Evolutionary conservation across 2,329 filamentous ascomycete genomes (phyloP).

Genomic region (Ophiostoma sp.): DNA sequence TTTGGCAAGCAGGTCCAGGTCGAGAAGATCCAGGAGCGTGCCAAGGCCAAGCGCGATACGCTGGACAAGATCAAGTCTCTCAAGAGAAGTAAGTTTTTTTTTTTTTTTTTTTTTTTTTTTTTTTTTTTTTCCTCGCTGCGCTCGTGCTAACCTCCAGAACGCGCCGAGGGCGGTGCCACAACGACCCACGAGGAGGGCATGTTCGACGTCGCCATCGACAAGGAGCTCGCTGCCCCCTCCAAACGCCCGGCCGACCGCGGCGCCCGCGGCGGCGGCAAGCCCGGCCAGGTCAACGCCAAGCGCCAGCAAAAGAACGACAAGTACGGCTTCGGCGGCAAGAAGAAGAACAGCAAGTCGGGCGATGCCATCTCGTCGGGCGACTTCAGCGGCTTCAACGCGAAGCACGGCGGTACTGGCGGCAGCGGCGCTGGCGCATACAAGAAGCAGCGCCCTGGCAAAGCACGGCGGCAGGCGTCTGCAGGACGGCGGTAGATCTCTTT

Average conservation of each 20-base stretch:
- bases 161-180: constrained; percentile 62
- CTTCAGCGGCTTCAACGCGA: constrained; percentile 70
- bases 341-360: constrained; percentile 82
- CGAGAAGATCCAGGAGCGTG: constrained; percentile 88
- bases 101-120: constrained; percentile 28
- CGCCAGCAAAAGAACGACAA: constrained; percentile 91
- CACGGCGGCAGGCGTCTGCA: constrained; percentile 44
- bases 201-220: constrained; percentile 84
- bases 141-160: constrained; percentile 56
- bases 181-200: constrained; percentile 75
- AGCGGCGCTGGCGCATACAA: constrained; percentile 34
- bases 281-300: constrained; percentile 55
- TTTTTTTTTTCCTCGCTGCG: constrained; percentile 23
- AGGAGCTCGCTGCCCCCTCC: constrained; percentile 46
- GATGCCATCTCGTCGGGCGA: constrained; percentile 80
- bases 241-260: constrained; percentile 1
- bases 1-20: constrained; percentile 98
- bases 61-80: constrained; percentile 91
- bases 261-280: constrained; percentile 35
- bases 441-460: constrained; percentile 40
- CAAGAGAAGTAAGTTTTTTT: constrained; percentile 86
- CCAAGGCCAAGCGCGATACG: constrained; percentile 86
- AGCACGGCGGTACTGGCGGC: constrained; percentile 85
- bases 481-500: constrained; percentile 31
- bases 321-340: constrained; percentile 95